Conservation (phyloP, 768 basidiomycete genomes). For the Hebeloma cylindrosporum region DNA sequence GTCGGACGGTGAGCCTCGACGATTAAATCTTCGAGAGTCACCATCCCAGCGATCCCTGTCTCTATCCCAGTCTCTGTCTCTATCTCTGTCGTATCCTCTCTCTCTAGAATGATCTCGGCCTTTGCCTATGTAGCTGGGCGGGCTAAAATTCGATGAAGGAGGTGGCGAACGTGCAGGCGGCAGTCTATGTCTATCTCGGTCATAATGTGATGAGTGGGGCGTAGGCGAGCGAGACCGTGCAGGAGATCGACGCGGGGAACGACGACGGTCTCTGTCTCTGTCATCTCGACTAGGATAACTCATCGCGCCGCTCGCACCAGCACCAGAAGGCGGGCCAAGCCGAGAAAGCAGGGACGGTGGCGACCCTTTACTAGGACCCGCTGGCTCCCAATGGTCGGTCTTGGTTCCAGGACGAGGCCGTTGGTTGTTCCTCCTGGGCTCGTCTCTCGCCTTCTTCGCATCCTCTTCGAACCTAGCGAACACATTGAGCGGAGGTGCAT, state of each 20-base stretch:
- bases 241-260: slow-evolving; percentile 30
- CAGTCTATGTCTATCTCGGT: slow-evolving; percentile 39
- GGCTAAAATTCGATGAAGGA: slow-evolving; percentile 40
- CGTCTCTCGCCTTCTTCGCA: slow-evolving; percentile 37
- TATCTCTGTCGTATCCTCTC: slow-evolving; percentile 28
- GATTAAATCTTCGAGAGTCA: slow-evolving; percentile 22
- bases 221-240: slow-evolving; percentile 41
- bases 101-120: slow-evolving; percentile 34
- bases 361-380: slow-evolving; percentile 20
- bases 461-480: slow-evolving; percentile 41
- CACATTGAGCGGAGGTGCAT: slow-evolving; percentile 12
- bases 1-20: slow-evolving; percentile 10
- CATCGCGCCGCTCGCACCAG: slow-evolving; percentile 9
- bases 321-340: slow-evolving; percentile 13
- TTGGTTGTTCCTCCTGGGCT: slow-evolving; percentile 14
- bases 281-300: slow-evolving; percentile 14
- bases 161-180: slow-evolving; percentile 39
- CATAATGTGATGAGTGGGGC: slow-evolving; percentile 26
- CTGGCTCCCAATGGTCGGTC: slow-evolving; percentile 41
- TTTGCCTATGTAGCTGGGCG: slow-evolving; percentile 35
- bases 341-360: slow-evolving; percentile 19
- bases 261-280: slow-evolving; percentile 26
- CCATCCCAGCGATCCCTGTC: slow-evolving; percentile 22
- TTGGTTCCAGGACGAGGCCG: slow-evolving; percentile 6
- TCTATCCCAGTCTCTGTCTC: slow-evolving; percentile 29